Base-by-base conservation (phyloP, 1,284 basidiomycete species). In the Gomphus sp. region DNA sequence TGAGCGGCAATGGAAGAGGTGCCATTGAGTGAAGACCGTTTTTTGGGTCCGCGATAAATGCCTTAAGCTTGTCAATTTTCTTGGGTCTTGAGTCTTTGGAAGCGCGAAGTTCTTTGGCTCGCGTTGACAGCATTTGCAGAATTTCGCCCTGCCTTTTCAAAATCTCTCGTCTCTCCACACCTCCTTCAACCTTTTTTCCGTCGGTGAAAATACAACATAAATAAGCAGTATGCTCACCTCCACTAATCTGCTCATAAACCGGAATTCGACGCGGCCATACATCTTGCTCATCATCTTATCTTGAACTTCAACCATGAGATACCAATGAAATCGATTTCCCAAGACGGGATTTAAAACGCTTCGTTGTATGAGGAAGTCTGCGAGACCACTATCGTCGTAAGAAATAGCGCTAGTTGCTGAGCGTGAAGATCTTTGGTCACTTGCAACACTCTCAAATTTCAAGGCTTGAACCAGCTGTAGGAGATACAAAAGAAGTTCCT, bases 391-490 rank as follows among this genome's bases (percentile, higher is more conserved):
- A 64, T 92, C 89, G 48, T 91, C 87, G 60, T 90, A 87, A 0
- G 87, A 89, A 60, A 87, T 82, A 0, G 84, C 86, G 59, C 77
- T 87, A 16, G 82, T 78, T n/a, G 80, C 76, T 14, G 85, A 80
- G 61, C 87, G 74, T 51, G 84, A 78, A 7, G 81, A 84, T 55
- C 81, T 76, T 65, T 87, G 82, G 60, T 90, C 87, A 56, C 80
- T 85, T 2, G 85, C 86, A 1, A 82, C 76, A 64, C 81, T 89
- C 68, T 98, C 94, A 63, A 98, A 98, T 69, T 97, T 98, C 65
- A 99, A 83, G 0, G 96, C 94, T 73, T 99, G 97, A 0, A 99
- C 96, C 2, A 99, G 82, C 72, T 99, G 97, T 5, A 99, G 74
- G 1, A 99, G 79, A 70, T 99, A 99, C 0, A 98, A 71, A 55